Evolutionary conservation across 331 rosid genomes (phyloP), one percentile per base, ranked within the genome.

Genomic region (Arachis monticola): DNA sequence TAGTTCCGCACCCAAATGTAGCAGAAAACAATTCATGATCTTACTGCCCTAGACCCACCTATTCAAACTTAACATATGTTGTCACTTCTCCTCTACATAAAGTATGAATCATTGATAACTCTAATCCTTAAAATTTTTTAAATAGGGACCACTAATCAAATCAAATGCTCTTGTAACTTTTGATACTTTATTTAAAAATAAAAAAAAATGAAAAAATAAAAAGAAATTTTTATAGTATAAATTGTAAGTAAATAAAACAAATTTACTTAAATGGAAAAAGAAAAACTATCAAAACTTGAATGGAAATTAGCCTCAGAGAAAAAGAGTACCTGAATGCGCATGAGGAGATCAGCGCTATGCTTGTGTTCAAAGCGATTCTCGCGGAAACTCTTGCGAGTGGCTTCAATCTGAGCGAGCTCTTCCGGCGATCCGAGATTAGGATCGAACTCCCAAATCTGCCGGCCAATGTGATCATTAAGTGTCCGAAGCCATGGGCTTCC

Each of bases 381-480:
- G 44, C 13, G 9, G 69, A 83, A 89, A 57, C 59, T 63, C 8
- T 79, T 72, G 41, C 96, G 91, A 69, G 87, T 89, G 3, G 31
- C 30, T 64, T 92, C 90, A 66, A 91, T 75, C 45, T 81, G 70
- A 0, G 62, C 22, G 7, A 86, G 84, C 72, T 89, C 86, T 42
- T 85, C 80, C 0, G 87, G 87, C 8, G 91, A 67, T 60, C 83
- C 92, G 11, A 80, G 83, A 1, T 83, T 53, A 4, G 91, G 87
- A 84, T 92, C 90, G 85, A 87, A 92, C 87, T 92, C 97, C 97
- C 97, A 92, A 0, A 87, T 51, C 52, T 92, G 96, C n/a, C 97
- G 77, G 10, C 97, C 97, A 0, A 85, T 78, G 67, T 92, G 90
- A 79, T 80, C 70, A 86, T 89, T 89, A 44, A 76, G 0, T 10